Evolutionary conservation across 305 asterid species (phyloP).

Genomic region (Stenogyne calaminthoides): DNA sequence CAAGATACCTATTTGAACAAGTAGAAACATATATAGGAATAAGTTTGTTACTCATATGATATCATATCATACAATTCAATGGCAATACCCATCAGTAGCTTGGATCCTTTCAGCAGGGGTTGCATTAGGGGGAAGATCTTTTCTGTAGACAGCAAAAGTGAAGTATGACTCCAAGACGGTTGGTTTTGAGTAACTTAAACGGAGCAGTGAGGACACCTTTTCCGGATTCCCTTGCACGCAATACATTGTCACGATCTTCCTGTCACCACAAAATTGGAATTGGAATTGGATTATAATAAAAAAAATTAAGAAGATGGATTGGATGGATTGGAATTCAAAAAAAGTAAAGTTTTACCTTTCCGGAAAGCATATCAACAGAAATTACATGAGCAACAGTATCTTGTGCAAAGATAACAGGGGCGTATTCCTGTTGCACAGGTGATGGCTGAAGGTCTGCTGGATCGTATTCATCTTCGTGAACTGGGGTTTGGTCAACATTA

Average conservation of each 20-base stretch:
- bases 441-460: constrained; percentile 78
- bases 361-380: constrained; percentile 94
- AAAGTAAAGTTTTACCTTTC: constrained; percentile 78
- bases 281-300: not conserved
- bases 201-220: constrained; percentile 99
- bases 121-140: constrained; percentile 67
- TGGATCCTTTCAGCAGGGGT: constrained; percentile 76
- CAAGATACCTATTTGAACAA: constrained; percentile 71
- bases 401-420: constrained; percentile 97
- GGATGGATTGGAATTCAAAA: not conserved
- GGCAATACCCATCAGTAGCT: constrained; percentile 87
- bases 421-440: constrained; percentile 87
- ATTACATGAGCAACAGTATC: constrained; percentile 93
- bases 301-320: not conserved
- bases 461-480: constrained; percentile 76
- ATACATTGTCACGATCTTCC: constrained; percentile 97
- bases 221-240: constrained; percentile 96
- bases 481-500: constrained; percentile 75
- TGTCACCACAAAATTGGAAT: constrained; percentile 48
- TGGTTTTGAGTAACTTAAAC: constrained; percentile 85
- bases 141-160: constrained; percentile 91
- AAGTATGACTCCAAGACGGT: constrained; percentile 94
- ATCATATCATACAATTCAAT: constrained; percentile 4
- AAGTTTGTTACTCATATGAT: constrained; percentile 5
- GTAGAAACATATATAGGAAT: constrained; percentile 14